phyloP scores from a whole-genome alignment of 2,329 filamentous ascomycete genomes.

The Fusarium sp. region DNA sequence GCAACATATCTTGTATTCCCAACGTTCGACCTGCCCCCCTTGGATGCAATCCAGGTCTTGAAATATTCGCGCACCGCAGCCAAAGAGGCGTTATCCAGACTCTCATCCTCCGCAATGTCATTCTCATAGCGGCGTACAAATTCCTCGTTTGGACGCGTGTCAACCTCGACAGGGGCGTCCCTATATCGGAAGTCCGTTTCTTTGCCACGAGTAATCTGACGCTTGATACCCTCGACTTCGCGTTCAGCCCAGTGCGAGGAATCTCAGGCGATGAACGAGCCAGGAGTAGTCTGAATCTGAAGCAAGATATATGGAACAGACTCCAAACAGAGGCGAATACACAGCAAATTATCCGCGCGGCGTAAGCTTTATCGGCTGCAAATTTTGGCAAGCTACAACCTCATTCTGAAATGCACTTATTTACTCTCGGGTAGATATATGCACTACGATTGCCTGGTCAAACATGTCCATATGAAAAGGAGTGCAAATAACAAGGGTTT shows the following conservation, averaged over 20 bases:
- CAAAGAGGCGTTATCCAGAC: not conserved
- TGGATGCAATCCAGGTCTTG: not conserved
- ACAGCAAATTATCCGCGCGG: too few species aligned
- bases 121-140: not conserved
- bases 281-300: too few species aligned
- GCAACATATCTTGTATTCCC: not conserved
- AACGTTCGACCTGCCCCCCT: not conserved
- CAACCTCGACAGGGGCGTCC: not conserved
- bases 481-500: not conserved
- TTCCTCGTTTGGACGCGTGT: not conserved
- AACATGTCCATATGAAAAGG: not conserved
- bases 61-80: not conserved
- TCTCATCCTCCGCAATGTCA: not conserved
- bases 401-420: too few species aligned
- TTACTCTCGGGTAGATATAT: too few species aligned
- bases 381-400: too few species aligned
- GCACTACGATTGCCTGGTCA: not conserved
- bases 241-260: not conserved
- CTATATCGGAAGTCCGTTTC: not conserved
- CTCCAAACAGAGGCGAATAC: too few species aligned
- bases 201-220: not conserved
- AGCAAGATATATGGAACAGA: too few species aligned
- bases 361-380: too few species aligned
- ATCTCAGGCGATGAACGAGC: too few species aligned
- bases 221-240: not conserved